A percentile compares a stretch with the other conserved stretches of the same genome.
phyloP scores from a whole-genome alignment of 768 basidiomycete genomes.

The Phlebiopsis flavidoalba region DNA sequence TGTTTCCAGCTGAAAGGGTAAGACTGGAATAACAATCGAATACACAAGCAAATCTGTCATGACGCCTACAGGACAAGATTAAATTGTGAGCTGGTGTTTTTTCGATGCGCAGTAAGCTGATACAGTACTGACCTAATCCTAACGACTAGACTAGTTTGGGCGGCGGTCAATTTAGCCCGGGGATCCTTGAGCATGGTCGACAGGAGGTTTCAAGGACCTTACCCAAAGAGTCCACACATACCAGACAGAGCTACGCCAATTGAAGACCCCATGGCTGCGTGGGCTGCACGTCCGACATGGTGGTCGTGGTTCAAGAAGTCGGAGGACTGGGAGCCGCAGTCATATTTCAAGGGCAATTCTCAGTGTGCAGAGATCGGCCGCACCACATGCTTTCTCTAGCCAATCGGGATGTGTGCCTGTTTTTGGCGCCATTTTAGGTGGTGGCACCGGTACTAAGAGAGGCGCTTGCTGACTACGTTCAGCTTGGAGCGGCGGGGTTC shows the following conservation, averaged over 20 bases:
- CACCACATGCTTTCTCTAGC: background rate
- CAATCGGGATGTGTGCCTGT: too few species aligned
- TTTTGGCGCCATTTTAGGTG: too few species aligned
- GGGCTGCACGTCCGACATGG: background rate
- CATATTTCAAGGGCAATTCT: background rate
- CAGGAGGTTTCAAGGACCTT: background rate
- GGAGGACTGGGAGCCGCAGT: too few species aligned
- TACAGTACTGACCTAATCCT: background rate
- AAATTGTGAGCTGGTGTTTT: background rate
- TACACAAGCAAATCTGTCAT: slow-evolving; percentile 32
- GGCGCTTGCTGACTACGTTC: too few species aligned
- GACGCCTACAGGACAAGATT: slow-evolving; percentile 19
- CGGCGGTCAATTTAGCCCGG: slow-evolving; percentile 20
- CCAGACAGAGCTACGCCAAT: slow-evolving; percentile 31
- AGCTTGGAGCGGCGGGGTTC: too few species aligned
- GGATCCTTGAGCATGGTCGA: slow-evolving; percentile 14
- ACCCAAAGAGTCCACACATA: slow-evolving; percentile 31
- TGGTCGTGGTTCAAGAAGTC: background rate
- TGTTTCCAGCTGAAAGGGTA: slow-evolving; percentile 32
- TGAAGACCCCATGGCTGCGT: slow-evolving; percentile 24
- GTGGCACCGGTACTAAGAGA: background rate
- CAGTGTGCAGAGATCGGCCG: background rate
- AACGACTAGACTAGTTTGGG: background rate
- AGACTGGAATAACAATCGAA: slow-evolving; percentile 33
- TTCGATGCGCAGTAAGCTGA: background rate